A percentile compares a stretch with the other conserved stretches of the same genome.
phyloP scores from a whole-genome alignment of 768 basidiomycete species.

The Agaricus bisporus region DNA sequence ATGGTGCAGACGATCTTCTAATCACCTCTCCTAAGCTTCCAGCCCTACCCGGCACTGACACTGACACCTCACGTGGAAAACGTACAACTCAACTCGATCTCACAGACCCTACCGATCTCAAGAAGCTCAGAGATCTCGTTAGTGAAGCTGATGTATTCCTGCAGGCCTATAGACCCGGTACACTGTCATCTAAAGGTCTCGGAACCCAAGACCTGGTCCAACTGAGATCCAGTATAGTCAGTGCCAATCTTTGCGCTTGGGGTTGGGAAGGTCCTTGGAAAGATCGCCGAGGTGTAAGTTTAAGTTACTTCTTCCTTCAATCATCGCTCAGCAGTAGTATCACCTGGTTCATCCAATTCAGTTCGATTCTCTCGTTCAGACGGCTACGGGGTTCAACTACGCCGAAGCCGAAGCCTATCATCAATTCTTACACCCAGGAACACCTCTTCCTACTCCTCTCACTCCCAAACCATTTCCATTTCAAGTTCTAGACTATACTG shows the following conservation, averaged over 20 bases:
- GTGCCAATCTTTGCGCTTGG: slow-evolving; percentile 49
- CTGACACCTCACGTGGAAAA: slow-evolving; percentile 58
- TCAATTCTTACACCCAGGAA: slow-evolving; percentile 16
- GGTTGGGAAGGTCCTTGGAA: slow-evolving; percentile 56
- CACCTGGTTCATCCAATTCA: slow-evolving; percentile 14
- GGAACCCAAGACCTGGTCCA: slow-evolving; percentile 31
- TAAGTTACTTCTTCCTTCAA: slow-evolving; percentile 16
- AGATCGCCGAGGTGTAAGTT: slow-evolving; percentile 40
- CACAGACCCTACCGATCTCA: slow-evolving; percentile 21
- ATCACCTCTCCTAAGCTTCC: slow-evolving; percentile 53
- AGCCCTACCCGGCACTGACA: slow-evolving; percentile 41
- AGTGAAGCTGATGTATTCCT: slow-evolving; percentile 50
- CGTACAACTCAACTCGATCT: slow-evolving; percentile 58
- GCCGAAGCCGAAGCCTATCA: slow-evolving; percentile 48
- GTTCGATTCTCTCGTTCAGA: slow-evolving; percentile 65
- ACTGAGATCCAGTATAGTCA: slow-evolving; percentile 41
- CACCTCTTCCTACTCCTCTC: not conserved
- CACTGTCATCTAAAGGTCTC: slow-evolving; percentile 42
- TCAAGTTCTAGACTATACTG: slow-evolving; percentile 56
- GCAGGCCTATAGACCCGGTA: slow-evolving; percentile 54
- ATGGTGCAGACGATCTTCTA: slow-evolving; percentile 52
- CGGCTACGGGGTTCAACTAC: slow-evolving; percentile 52
- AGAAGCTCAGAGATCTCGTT: slow-evolving; percentile 29
- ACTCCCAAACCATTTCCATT: slow-evolving; percentile 39
- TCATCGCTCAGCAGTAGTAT: not conserved